Evolutionary conservation across 2,329 filamentous ascomycete species (phyloP), one percentile per base, ranked within the genome.

Genomic region (Corynespora cassiicola): DNA sequence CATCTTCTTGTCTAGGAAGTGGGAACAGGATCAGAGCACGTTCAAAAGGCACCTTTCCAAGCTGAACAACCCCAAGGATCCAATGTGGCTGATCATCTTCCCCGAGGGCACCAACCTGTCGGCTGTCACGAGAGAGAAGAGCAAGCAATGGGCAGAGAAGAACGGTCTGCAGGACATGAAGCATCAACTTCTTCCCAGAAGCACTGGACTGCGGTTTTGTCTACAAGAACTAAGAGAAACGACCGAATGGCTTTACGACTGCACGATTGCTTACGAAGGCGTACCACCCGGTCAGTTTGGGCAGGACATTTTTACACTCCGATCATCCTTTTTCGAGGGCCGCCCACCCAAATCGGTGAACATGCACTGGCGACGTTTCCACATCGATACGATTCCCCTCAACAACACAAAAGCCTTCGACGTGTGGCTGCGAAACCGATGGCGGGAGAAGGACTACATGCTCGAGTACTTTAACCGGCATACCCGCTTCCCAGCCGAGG

Each of bases 251-350:
- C 75, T 95, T 1, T 95, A 95, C 56, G 90, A 95, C 69, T 96
- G 91, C 68, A 97, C 94, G 0, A 86, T 99, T 39, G 91, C 90
- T 4, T 99, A 99, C 62, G 92, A 96, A 69, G 92, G 94, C 10
- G 82, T 96, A 27, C 88, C 88, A 4, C 58, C 56, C 1, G 74
- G 73, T 24, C 80, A 87, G 56, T 96, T 86, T 53, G 91, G 92
- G n/a, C 91, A 97, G 64, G 84, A 95, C 31, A 87, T 88, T 58
- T 97, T 95, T 68, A 91, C 88, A 0, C 76, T 99, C 4, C 81
- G 82, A 3, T 90, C 90, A 31, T 95, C 90, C 4, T 96, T 94
- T 63, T 85, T 96, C 47, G 83, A 94, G 66, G 91, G 94, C 9
- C 83, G 88, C 1, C 86, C 91, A 1, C 94, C 92, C 2, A 96